Evolutionary conservation across 1,284 basidiomycete species (phyloP).

Genomic region (Vanrija humicola): DNA sequence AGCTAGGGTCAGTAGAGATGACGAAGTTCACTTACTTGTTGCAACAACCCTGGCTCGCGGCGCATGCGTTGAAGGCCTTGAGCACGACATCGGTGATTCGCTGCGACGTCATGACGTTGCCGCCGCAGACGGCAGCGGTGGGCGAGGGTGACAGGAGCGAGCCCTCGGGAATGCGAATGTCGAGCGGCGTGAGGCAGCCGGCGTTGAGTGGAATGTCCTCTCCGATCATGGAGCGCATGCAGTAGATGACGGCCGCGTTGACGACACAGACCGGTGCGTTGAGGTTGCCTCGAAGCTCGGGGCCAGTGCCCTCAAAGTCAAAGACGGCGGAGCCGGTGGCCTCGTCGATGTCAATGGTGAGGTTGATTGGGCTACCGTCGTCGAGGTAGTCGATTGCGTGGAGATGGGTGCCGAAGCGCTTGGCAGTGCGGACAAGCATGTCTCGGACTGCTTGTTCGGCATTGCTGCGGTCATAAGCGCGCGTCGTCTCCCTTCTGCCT

Average conservation of each 20-base stretch:
- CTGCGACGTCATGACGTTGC: constrained; percentile 68
- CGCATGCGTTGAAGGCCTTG: constrained; percentile 85
- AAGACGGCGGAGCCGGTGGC: constrained; percentile 74
- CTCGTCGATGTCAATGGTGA: constrained; percentile 75
- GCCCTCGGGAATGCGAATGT: constrained; percentile 75
- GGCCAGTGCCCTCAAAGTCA: constrained; percentile 84
- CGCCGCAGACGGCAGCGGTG: constrained; percentile 86
- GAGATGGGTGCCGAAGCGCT: constrained; percentile 58
- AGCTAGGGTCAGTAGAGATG: neutral
- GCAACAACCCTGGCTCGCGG: constrained; percentile 75
- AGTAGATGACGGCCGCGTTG: constrained; percentile 91
- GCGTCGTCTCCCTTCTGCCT: no score
- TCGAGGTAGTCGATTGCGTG: constrained; percentile 52
- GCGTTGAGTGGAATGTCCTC: constrained; percentile 88
- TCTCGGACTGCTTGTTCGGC: constrained; percentile 85
- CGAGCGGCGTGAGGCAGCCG: constrained; percentile 63
- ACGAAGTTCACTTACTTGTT: constrained; percentile 52
- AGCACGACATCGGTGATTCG: constrained; percentile 92
- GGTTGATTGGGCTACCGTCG: constrained; percentile 80
- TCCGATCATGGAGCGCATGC: constrained; percentile 31
- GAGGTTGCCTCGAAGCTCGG: constrained; percentile 82
- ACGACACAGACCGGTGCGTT: constrained; percentile 86
- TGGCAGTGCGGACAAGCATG: constrained; percentile 62
- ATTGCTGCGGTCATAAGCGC: constrained; percentile 58
- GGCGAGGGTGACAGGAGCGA: constrained; percentile 76